Conservation (phyloP, 2,329 filamentous ascomycete genomes). For the Ampelomyces quisqualis region DNA sequence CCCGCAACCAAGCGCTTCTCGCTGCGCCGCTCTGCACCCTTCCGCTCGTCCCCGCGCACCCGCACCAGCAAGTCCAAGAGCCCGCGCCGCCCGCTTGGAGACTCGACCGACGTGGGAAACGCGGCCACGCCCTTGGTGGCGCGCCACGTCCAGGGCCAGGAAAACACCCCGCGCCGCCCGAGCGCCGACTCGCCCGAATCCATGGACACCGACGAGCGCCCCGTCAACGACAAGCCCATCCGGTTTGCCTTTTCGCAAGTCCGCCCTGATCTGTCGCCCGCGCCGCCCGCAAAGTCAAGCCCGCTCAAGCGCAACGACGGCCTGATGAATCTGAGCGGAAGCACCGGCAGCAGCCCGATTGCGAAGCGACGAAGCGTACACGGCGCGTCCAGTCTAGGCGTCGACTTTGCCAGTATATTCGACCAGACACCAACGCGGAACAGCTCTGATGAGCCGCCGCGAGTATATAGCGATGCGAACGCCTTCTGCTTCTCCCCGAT, state of each 20-base stretch:
- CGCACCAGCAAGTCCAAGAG: slow-evolving; percentile 69
- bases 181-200: slow-evolving; percentile 27
- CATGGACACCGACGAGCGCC: slow-evolving; percentile 46
- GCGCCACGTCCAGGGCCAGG: slow-evolving; percentile 52
- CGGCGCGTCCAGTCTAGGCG: slow-evolving; percentile 61
- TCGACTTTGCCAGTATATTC: slow-evolving; percentile 71
- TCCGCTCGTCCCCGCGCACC: slow-evolving; percentile 62
- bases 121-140: slow-evolving; percentile 54
- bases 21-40: slow-evolving; percentile 51
- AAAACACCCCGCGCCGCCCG: slow-evolving; percentile 43
- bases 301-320: slow-evolving; percentile 91
- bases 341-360: slow-evolving; percentile 77
- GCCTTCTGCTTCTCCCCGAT: slow-evolving; percentile 29
- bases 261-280: slow-evolving; percentile 33
- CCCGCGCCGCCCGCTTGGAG: slow-evolving; percentile 71
- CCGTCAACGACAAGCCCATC: slow-evolving; percentile 48
- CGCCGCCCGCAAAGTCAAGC: slow-evolving; percentile 66
- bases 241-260: slow-evolving; percentile 49
- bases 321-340: slow-evolving; percentile 81
- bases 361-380: slow-evolving; percentile 89
- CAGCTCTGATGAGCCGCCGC: slow-evolving; percentile 25
- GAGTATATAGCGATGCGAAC: slow-evolving; percentile 30
- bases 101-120: slow-evolving; percentile 71
- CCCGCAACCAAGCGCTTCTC: slow-evolving; percentile 62
- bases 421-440: slow-evolving; percentile 51